A percentile compares a stretch with the other conserved stretches of the same genome.
Evolutionary conservation across 768 basidiomycete genomes (phyloP).

Genomic region (Scleroderma citrinum): DNA sequence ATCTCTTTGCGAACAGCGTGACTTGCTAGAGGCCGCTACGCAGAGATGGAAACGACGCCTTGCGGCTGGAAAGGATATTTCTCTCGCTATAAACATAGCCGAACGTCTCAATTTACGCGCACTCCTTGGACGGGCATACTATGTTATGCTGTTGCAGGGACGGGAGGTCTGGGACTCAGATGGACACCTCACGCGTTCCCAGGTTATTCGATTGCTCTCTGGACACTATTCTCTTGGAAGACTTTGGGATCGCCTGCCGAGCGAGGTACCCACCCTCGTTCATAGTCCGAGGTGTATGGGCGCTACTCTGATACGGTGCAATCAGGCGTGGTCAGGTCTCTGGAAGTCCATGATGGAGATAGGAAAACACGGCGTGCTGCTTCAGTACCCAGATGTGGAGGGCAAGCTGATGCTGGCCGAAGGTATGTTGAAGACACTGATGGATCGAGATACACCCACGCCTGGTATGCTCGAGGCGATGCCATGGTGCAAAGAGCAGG

Average conservation of each 20-base stretch:
- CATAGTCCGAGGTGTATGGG: slow-evolving; percentile 39
- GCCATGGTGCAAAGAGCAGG: slow-evolving; percentile 40
- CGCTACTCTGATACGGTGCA: slow-evolving; percentile 35
- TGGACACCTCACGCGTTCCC: slow-evolving; percentile 38
- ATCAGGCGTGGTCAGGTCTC: slow-evolving; percentile 38
- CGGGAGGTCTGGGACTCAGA: slow-evolving; percentile 44
- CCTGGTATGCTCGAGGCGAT: slow-evolving; percentile 38
- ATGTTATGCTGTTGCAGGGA: slow-evolving; percentile 47
- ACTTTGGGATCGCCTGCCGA: slow-evolving; percentile 39
- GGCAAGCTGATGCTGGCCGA: slow-evolving; percentile 43
- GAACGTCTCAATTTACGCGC: slow-evolving; percentile 42
- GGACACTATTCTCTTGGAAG: slow-evolving; percentile 46
- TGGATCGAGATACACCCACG: slow-evolving; percentile 37
- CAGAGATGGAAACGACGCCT: slow-evolving; percentile 45
- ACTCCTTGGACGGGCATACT: slow-evolving; percentile 46
- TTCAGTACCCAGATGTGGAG: slow-evolving; percentile 41
- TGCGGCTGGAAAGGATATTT: slow-evolving; percentile 38
- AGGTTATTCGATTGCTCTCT: slow-evolving; percentile 46
- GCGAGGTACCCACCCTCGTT: slow-evolving; percentile 35
- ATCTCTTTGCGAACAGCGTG: slow-evolving; percentile 41
- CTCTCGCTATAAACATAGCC: slow-evolving; percentile 40
- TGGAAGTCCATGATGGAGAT: slow-evolving; percentile 41
- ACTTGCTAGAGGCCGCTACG: slow-evolving; percentile 38
- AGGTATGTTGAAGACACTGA: slow-evolving; percentile 40
- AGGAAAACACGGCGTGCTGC: slow-evolving; percentile 32